phyloP scores from a whole-genome alignment of 1,284 basidiomycete species.

The Ustilago shanxiensis region DNA sequence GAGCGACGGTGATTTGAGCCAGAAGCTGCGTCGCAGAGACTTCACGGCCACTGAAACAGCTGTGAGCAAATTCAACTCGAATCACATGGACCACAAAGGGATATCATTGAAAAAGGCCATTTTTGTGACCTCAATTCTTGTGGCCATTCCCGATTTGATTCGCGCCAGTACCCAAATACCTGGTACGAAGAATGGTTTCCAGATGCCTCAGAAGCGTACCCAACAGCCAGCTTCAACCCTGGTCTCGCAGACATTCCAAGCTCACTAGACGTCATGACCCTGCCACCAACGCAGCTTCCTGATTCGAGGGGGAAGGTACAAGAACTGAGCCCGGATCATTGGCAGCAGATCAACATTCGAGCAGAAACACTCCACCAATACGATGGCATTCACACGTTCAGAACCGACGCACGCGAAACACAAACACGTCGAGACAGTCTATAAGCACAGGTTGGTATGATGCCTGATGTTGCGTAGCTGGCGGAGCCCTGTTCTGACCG shows the following conservation, averaged over 20 bases:
- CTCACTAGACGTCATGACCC: too few relatives aligned
- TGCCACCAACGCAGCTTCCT: too few relatives aligned
- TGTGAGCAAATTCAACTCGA: neutral
- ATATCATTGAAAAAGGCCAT: neutral
- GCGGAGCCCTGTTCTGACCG: conserved; percentile 58
- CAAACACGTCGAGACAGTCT: conserved; percentile 2
- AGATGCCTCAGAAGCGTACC: too few relatives aligned
- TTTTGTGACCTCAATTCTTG: conserved; percentile 20
- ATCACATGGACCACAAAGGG: neutral
- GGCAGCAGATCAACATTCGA: too few relatives aligned
- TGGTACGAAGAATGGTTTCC: too few relatives aligned
- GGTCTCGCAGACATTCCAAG: too few relatives aligned
- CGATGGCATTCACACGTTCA: neutral
- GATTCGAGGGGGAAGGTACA: too few relatives aligned
- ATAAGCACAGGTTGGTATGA: conserved; percentile 46
- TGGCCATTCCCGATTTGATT: neutral
- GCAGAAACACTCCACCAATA: neutral
- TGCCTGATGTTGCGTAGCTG: conserved; percentile 57
- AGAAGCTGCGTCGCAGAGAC: neutral
- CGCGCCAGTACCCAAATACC: too few relatives aligned
- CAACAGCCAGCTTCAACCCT: too few relatives aligned
- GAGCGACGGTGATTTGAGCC: conserved; percentile 22
- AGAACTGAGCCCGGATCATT: too few relatives aligned
- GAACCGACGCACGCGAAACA: neutral
- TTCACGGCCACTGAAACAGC: neutral